phyloP scores from a whole-genome alignment of 352 stramenopile genomes.

The Phytophthora pini region DNA sequence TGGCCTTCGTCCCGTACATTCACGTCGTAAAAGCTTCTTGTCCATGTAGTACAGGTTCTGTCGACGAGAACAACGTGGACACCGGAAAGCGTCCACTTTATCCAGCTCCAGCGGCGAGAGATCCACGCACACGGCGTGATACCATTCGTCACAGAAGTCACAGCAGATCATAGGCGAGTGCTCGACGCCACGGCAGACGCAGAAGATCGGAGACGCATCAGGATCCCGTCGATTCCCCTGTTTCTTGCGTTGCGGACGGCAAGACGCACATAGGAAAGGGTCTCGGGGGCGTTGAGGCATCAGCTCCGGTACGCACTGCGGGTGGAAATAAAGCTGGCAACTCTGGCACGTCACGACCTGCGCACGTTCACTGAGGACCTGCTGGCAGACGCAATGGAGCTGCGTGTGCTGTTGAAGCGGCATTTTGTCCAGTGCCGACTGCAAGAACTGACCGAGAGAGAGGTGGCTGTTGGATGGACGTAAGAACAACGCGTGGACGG shows the following conservation, averaged over 20 bases:
- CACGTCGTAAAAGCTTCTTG: constrained; percentile 54
- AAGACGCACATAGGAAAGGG: constrained; percentile 26
- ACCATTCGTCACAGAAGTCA: constrained; percentile 90
- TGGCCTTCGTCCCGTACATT: constrained; percentile 57
- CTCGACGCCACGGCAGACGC: constrained; percentile 70
- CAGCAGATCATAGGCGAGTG: constrained; percentile 87
- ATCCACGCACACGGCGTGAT: constrained; percentile 75
- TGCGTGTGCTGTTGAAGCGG: constrained; percentile 33
- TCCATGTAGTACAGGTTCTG: constrained; percentile 80
- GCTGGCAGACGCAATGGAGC: constrained; percentile 75
- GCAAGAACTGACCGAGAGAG: constrained; percentile 54
- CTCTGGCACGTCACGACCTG: constrained; percentile 55
- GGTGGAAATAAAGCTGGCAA: constrained; percentile 67
- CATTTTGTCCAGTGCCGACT: constrained; percentile 43
- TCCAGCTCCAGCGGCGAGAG: constrained; percentile 65
- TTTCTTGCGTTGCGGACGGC: constrained; percentile 29
- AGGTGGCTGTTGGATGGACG: constrained; percentile 45
- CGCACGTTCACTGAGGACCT: constrained; percentile 64
- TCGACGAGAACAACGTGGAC: constrained; percentile 63
- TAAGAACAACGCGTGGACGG: constrained; percentile 65
- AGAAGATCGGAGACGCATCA: constrained; percentile 53
- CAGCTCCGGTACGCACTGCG: constrained; percentile 51
- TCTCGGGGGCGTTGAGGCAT: constrained; percentile 14
- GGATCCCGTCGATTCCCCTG: background rate
- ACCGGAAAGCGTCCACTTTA: constrained; percentile 75